Evolutionary conservation across 2,329 filamentous ascomycete genomes (phyloP), one percentile per base, ranked within the genome.

Genomic region (Colletotrichum tofieldiae): DNA sequence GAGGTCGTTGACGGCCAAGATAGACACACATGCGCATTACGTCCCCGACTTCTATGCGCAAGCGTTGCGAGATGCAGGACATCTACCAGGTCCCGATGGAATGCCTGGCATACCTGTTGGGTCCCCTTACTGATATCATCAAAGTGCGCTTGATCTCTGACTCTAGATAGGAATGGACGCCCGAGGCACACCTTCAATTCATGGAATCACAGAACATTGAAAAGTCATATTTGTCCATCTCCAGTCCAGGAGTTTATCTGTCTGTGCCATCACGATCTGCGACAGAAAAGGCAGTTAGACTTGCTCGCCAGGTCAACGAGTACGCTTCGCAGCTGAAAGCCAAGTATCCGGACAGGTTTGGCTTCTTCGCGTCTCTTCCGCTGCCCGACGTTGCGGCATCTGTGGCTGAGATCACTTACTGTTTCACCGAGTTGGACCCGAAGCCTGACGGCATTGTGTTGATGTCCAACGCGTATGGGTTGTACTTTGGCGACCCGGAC

Each of bases 331-430:
- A 60, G 3, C n/a, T 78, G 1, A 77, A 77, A 6, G 65, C 49
- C 20, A 32, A n/a, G 26, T 45, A 77, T 32, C 76, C 77, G 3
- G 55, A 73, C 11, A 64, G 70, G 7, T 76, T 90, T 65, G 85
- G 86, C 0, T 89, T 85, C 77, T 90, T 87, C 77, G 88, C 88
- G 0, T 84, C 84, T 1, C 79, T 90, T 4, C 88, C 88, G 0
- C 76, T 90, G 0, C 87, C 88, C 0, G 83, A 88, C 74, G 81
- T 89, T 0, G 75, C 83, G 1, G 83, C 82, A 3, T 80, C 83
- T 8, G 76, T 90, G 8, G 73, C 76, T 3, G 88, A 90, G 74
- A 86, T 90, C 39, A 81, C 83, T 0, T 77, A 78, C 3, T 83
- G 82, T 1, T 77, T 84, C 2, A 77, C 80, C 12, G 80, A 85